phyloP scores from a whole-genome alignment of 1,139 yeast species.

The Lodderomyces beijingensis region DNA sequence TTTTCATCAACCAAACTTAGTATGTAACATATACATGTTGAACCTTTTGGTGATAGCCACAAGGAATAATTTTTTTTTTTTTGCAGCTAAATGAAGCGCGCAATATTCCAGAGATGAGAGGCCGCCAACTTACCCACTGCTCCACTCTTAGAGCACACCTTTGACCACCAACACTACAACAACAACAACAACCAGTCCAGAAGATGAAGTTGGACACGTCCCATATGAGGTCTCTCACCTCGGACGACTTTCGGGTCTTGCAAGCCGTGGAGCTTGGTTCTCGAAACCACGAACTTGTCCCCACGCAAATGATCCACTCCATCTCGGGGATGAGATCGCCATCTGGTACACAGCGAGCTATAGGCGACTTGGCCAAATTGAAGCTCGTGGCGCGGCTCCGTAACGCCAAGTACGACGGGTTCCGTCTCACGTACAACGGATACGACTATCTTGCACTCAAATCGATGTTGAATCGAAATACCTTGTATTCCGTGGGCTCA shows the following conservation, averaged over 20 bases:
- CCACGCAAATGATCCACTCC: slow-evolving; percentile 77
- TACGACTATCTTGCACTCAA: slow-evolving; percentile 88
- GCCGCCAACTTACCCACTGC: too few species aligned
- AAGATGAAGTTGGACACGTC: slow-evolving; percentile 85
- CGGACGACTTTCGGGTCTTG: slow-evolving; percentile 85
- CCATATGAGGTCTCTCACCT: slow-evolving; percentile 87
- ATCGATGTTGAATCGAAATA: slow-evolving; percentile 69
- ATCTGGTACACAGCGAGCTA: slow-evolving; percentile 72
- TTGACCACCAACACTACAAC: too few species aligned
- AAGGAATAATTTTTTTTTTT: too few species aligned
- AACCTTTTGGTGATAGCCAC: too few species aligned
- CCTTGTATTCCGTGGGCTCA: slow-evolving; percentile 75
- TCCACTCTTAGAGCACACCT: too few species aligned
- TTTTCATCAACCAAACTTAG: too few species aligned
- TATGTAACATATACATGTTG: too few species aligned
- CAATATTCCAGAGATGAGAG: too few species aligned
- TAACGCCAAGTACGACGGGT: slow-evolving; percentile 91
- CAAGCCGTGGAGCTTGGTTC: slow-evolving; percentile 91
- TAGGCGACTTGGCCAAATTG: slow-evolving; percentile 82
- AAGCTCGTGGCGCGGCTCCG: slow-evolving; percentile 72
- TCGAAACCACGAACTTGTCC: slow-evolving; percentile 90
- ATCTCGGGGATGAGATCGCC: slow-evolving; percentile 74
- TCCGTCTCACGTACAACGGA: slow-evolving; percentile 81
- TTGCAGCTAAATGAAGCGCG: too few species aligned
- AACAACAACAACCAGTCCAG: too few species aligned